A percentile compares a stretch with the other conserved stretches of the same genome.
phyloP scores from a whole-genome alignment of 1,284 basidiomycete species.

The Ceratobasidium theobromae region DNA sequence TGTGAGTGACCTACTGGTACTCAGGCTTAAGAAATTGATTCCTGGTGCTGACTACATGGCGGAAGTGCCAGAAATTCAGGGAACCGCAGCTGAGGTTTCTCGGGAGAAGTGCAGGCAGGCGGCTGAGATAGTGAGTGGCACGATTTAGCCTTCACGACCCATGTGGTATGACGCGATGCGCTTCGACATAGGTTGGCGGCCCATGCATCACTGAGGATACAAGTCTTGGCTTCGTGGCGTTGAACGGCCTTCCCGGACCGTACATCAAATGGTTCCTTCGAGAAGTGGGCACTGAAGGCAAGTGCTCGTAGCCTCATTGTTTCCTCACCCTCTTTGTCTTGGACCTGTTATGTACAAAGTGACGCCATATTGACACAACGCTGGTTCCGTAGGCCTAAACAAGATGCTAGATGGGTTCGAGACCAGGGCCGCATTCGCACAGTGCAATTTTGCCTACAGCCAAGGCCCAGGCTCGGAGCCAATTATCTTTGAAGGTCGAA shows the following conservation, averaged over 20 bases:
- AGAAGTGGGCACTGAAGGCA: slow-evolving; percentile 75
- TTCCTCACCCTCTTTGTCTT: background rate
- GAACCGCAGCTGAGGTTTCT: slow-evolving; percentile 89
- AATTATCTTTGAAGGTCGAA: slow-evolving; percentile 80
- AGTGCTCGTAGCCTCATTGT: slow-evolving; percentile 35
- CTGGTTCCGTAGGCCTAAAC: slow-evolving; percentile 65
- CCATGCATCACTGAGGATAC: slow-evolving; percentile 98
- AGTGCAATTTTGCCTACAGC: slow-evolving; percentile 96
- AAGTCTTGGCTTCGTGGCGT: slow-evolving; percentile 85
- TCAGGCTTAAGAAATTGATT: slow-evolving; percentile 37
- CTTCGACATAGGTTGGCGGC: slow-evolving; percentile 59
- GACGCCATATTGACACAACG: slow-evolving; percentile 4
- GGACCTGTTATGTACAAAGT: background rate
- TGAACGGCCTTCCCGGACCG: slow-evolving; percentile 90
- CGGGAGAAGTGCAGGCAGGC: slow-evolving; percentile 84
- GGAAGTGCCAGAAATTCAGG: slow-evolving; percentile 91
- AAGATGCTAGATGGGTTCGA: slow-evolving; percentile 82
- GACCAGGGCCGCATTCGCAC: slow-evolving; percentile 78
- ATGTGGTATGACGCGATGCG: background rate
- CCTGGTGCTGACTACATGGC: slow-evolving; percentile 41
- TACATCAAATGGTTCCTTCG: slow-evolving; percentile 95
- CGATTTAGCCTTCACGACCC: slow-evolving; percentile 1
- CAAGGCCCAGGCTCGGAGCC: slow-evolving; percentile 77
- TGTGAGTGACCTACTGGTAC: slow-evolving; percentile 48
- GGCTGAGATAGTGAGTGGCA: slow-evolving; percentile 66